Base-by-base conservation (phyloP, 257 asterid species). In the Lithospermum erythrorhizon region DNA sequence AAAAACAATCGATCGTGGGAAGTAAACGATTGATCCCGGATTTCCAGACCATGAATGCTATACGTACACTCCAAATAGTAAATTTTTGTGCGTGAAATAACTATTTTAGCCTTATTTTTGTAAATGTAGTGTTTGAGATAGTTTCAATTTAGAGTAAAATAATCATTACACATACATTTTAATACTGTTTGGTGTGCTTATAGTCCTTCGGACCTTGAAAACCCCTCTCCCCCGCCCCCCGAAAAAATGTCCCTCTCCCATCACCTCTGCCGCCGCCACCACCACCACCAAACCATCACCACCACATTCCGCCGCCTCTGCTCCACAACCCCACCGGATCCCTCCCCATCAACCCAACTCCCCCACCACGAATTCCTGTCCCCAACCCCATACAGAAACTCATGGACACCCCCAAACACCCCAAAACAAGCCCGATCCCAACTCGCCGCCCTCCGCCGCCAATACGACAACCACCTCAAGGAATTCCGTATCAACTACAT, bases 381-480 rank as follows among this genome's bases (percentile, higher is more conserved):
- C 4, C 85, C 95, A 53, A 70, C 41, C 56, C 17, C 80, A 4
- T 86, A 78, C 78, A 71, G 86, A 15, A 78, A 73, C 75, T 84
- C 95, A 32, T 89, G 97, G 97, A 78, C 72, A 57, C 53, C 76
- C 48, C 78, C 82, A 4, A 72, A 68, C 20, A 70, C 74, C 62
- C 97, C 95, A n/a, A 79, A 67, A 74, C 91, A 86, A 57, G 97
- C 97, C 41, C 82, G 80, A 65, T 55, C 72, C 53, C 80, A 74
- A 60, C 72, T 89, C 55, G 83, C 83, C 13, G 73, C 68, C 7
- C 85, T 86, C 45, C 87, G 95, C 35, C 86, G 94, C 52, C 86
- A 86, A 29, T 89, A 86, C 70, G 86, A 60, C 16, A 81, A 69
- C 9, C 80, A 81, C 58, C 76, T 86, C 51, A 89, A 82, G 65